A percentile compares a stretch with the other conserved stretches of the same genome.
Conservation (phyloP, 2,329 filamentous ascomycete species). For the Phialemonium atrogriseum region DNA sequence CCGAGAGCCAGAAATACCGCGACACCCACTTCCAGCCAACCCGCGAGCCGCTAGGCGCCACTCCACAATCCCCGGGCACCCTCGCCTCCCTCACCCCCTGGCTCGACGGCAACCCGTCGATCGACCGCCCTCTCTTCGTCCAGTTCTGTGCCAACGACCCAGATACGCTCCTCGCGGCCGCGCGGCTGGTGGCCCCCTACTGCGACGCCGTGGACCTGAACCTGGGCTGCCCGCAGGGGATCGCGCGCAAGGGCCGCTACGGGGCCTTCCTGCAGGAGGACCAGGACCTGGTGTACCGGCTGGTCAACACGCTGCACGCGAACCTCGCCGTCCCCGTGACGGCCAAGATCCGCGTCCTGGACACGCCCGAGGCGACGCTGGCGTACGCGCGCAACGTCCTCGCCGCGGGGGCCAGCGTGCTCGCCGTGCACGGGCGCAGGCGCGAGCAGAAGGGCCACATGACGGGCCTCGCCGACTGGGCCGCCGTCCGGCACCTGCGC, state of each 20-base stretch:
- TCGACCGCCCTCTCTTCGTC: constrained; percentile 86
- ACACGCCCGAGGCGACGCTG: constrained; percentile 78
- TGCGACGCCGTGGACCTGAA: constrained; percentile 96
- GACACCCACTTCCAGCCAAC: constrained; percentile 72
- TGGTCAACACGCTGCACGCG: constrained; percentile 76
- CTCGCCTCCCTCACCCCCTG: constrained; percentile 32
- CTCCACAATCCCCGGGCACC: constrained; percentile 23
- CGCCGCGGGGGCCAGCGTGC: constrained; percentile 79
- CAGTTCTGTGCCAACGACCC: constrained; percentile 94
- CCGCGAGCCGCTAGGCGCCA: constrained; percentile 22
- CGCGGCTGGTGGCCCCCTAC: constrained; percentile 69
- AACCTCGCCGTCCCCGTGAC: constrained; percentile 79
- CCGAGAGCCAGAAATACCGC: constrained; percentile 68
- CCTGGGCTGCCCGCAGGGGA: constrained; percentile 91
- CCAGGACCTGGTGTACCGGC: constrained; percentile 68
- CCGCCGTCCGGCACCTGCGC: constrained; percentile 70
- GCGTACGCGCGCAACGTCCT: constrained; percentile 85
- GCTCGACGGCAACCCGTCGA: constrained; percentile 77
- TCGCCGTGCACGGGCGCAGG: constrained; percentile 83
- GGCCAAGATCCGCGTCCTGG: constrained; percentile 87
- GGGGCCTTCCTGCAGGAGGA: constrained; percentile 94
- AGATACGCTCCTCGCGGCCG: constrained; percentile 70
- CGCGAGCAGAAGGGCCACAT: constrained; percentile 94
- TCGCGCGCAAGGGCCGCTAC: constrained; percentile 83
- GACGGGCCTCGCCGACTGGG: constrained; percentile 90